Evolutionary conservation across 1,284 basidiomycete genomes (phyloP).

Genomic region (Boletus smithii): DNA sequence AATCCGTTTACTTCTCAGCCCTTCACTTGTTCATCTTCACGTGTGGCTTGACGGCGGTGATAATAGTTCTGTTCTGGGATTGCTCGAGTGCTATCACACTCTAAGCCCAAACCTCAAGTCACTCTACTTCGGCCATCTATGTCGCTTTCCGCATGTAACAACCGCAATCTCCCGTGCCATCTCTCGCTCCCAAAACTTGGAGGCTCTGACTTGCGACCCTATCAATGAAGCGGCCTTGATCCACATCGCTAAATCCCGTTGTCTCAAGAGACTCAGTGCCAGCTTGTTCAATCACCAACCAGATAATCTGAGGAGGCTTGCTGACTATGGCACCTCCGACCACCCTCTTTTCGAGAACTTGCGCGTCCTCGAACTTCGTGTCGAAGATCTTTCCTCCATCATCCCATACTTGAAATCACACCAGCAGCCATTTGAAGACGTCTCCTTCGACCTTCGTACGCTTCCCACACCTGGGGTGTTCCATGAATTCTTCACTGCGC

Average conservation of each 20-base stretch:
- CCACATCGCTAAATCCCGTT: background rate
- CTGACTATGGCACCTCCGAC: background rate
- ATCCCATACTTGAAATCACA: conserved; percentile 4
- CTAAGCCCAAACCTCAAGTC: conserved; percentile 15
- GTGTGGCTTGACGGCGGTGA: background rate
- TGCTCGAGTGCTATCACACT: conserved; percentile 8
- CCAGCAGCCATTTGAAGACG: conserved; percentile 8
- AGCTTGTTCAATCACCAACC: background rate
- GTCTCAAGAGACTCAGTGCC: background rate
- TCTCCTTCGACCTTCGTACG: background rate
- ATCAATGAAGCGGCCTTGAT: conserved; percentile 4
- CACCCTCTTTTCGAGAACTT: conserved; percentile 9
- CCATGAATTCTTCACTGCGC: conserved; percentile 6
- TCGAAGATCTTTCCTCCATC: conserved; percentile 3
- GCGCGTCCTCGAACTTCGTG: background rate
- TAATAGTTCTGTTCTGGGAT: conserved; percentile 1
- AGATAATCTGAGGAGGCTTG: conserved; percentile 1
- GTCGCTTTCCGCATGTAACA: background rate
- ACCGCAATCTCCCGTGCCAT: conserved; percentile 10
- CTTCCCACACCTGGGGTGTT: background rate
- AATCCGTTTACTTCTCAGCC: conserved; percentile 14
- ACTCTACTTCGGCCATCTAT: background rate
- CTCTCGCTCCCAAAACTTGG: background rate
- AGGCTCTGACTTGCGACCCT: background rate
- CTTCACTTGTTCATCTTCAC: conserved; percentile 9